phyloP scores from a whole-genome alignment of 495 filamentous ascomycete genomes.

The Daldinia concentrica region DNA sequence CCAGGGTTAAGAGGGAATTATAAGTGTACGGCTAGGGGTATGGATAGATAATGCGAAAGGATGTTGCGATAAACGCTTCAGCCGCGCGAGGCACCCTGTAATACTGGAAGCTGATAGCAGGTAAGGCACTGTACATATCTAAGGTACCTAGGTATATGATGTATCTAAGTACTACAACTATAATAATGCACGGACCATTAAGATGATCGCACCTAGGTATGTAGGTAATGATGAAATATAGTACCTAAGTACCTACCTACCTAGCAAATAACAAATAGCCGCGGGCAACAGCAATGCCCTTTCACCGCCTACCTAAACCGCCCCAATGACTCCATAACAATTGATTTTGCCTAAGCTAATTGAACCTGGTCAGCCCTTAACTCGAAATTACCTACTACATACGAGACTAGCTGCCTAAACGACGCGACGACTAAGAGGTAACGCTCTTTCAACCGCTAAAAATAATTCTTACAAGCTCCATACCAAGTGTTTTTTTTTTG shows the following conservation, averaged over 20 bases:
- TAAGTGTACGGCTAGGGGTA: conserved; percentile 20
- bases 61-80: conserved; percentile 41
- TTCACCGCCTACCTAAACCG: conserved; percentile 41
- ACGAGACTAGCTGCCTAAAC: conserved; percentile 33
- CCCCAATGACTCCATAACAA: conserved; percentile 19
- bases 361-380: conserved; percentile 26
- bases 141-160: not conserved
- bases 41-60: not conserved
- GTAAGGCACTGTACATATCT: not conserved
- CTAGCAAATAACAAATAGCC: too few species aligned
- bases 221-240: not conserved
- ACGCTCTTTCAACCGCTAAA: conserved; percentile 22
- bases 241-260: too few species aligned
- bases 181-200: not conserved
- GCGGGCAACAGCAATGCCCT: conserved; percentile 2
- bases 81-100: conserved; percentile 36
- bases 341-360: conserved; percentile 19
- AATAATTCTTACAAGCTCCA: conserved; percentile 36
- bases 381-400: conserved; percentile 14
- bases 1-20: conserved; percentile 3
- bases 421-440: not conserved
- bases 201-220: not conserved
- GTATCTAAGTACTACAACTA: not conserved
- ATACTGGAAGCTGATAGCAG: conserved; percentile 26
- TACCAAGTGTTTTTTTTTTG: conserved; percentile 8